phyloP scores from a whole-genome alignment of 2,329 filamentous ascomycete species.

The Didymella pinodella region DNA sequence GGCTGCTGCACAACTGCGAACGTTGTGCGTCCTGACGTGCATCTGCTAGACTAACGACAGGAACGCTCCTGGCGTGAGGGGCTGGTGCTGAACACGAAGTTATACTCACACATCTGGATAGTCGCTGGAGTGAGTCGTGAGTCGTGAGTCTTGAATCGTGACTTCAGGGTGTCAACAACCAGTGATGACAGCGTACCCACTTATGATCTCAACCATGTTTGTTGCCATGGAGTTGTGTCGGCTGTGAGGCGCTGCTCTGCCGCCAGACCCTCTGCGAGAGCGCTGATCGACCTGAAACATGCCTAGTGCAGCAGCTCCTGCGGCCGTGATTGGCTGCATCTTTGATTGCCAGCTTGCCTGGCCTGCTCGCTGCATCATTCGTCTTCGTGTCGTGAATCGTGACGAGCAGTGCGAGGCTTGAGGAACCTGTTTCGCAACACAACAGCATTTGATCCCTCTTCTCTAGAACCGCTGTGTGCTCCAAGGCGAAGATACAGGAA shows the following conservation, averaged over 20 bases:
- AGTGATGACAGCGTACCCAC: conserved; percentile 4
- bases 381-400: conserved; percentile 16
- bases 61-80: background rate
- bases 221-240: conserved; percentile 17
- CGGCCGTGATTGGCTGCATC: conserved; percentile 5
- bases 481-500: background rate
- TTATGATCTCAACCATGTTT: conserved; percentile 13
- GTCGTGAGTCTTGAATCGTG: too few relatives aligned
- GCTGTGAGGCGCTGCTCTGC: conserved; percentile 14
- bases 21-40: conserved; percentile 19
- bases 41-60: conserved; percentile 5
- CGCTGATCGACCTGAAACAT: conserved; percentile 20
- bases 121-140: background rate
- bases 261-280: conserved; percentile 11
- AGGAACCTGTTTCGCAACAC: conserved; percentile 1
- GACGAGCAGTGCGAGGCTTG: conserved; percentile 1
- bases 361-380: conserved; percentile 12
- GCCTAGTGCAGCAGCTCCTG: conserved; percentile 14
- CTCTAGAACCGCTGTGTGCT: background rate
- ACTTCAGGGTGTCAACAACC: background rate
- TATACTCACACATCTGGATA: background rate
- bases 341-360: conserved; percentile 16
- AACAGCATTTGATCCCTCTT: background rate
- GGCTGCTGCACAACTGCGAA: conserved; percentile 14
- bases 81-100: background rate